These are phyloP conservation scores for Dothistroma pini DNA, from an alignment of 2,329 filamentous ascomycete species.

Conservation along the genomic window DNA sequence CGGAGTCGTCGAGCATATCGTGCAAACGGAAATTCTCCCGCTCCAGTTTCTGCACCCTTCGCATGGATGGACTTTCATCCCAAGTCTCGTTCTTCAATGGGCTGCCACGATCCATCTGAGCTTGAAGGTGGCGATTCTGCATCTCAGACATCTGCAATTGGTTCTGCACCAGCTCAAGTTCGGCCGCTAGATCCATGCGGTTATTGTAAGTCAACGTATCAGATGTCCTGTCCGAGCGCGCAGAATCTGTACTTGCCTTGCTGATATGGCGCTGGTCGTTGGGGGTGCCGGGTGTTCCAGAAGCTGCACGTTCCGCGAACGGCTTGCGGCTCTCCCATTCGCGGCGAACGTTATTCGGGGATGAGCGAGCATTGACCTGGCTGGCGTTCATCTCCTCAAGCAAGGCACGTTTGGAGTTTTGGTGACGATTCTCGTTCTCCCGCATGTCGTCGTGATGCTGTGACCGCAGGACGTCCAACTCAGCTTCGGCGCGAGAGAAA, in stretches of 20 bases:
- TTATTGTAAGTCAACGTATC: slow-evolving; percentile 83
- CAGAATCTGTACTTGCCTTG: slow-evolving; percentile 69
- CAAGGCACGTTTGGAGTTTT: slow-evolving; percentile 65
- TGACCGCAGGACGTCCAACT: slow-evolving; percentile 73
- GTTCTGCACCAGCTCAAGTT: slow-evolving; percentile 89
- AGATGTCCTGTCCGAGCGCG: slow-evolving; percentile 76
- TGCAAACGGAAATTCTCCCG: slow-evolving; percentile 87
- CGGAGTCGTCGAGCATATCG: slow-evolving; percentile 90
- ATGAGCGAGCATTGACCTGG: slow-evolving; percentile 67
- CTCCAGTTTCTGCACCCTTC: slow-evolving; percentile 85
- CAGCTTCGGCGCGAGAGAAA: slow-evolving; percentile 74
- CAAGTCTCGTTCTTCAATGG: slow-evolving; percentile 53
- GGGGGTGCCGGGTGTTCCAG: slow-evolving; percentile 60
- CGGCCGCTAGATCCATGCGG: slow-evolving; percentile 83
- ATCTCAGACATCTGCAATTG: slow-evolving; percentile 91
- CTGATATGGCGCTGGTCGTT: slow-evolving; percentile 64
- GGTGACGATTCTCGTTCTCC: slow-evolving; percentile 59
- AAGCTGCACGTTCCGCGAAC: slow-evolving; percentile 58
- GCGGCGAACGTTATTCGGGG: slow-evolving; percentile 66
- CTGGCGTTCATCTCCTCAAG: slow-evolving; percentile 86
- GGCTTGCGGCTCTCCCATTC: slow-evolving; percentile 58
- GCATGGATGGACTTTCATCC: slow-evolving; percentile 73
- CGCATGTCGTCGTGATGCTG: slow-evolving; percentile 68
- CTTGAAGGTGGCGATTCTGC: slow-evolving; percentile 90
- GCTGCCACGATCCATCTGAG: slow-evolving; percentile 66